Conservation (phyloP, 2,329 filamentous ascomycete genomes). For the Fusarium sp. region DNA sequence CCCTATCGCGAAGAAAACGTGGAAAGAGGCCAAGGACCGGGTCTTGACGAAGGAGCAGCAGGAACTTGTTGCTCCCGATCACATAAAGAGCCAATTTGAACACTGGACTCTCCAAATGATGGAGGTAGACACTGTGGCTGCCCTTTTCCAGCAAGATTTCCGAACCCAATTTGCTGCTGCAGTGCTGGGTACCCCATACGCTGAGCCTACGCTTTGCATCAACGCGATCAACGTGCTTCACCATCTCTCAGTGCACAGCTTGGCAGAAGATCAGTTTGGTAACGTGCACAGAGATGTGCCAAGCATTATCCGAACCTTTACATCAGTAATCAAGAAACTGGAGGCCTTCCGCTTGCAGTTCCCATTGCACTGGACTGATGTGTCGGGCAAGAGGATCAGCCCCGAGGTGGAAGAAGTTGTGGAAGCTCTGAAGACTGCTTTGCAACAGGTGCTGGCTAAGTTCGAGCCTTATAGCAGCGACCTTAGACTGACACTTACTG, state of each 20-base stretch:
- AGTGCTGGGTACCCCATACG: slow-evolving; percentile 79
- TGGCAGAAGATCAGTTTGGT: slow-evolving; percentile 84
- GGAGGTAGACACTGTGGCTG: slow-evolving; percentile 66
- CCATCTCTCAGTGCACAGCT: slow-evolving; percentile 75
- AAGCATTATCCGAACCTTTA: slow-evolving; percentile 77
- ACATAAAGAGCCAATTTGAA: slow-evolving; percentile 60
- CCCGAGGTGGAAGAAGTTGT: slow-evolving; percentile 79
- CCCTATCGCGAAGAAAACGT: slow-evolving; percentile 62
- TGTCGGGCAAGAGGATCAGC: slow-evolving; percentile 64
- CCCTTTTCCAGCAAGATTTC: slow-evolving; percentile 77
- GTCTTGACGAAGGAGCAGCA: slow-evolving; percentile 65
- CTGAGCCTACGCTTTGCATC: slow-evolving; percentile 73
- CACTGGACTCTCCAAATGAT: slow-evolving; percentile 59
- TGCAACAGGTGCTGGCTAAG: slow-evolving; percentile 72
- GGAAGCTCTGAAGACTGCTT: slow-evolving; percentile 69
- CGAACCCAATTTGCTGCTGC: slow-evolving; percentile 71
- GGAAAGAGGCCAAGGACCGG: slow-evolving; percentile 59
- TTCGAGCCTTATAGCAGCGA: slow-evolving; percentile 81
- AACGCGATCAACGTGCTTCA: slow-evolving; percentile 78
- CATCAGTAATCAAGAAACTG: slow-evolving; percentile 72
- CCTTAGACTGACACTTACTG: slow-evolving; percentile 74
- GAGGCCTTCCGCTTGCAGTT: slow-evolving; percentile 71
- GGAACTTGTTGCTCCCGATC: slow-evolving; percentile 61
- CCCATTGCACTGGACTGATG: slow-evolving; percentile 82
- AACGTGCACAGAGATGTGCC: slow-evolving; percentile 87